Base-by-base conservation (phyloP, 495 filamentous ascomycete genomes). In the Hypoxylon cercidicola region DNA sequence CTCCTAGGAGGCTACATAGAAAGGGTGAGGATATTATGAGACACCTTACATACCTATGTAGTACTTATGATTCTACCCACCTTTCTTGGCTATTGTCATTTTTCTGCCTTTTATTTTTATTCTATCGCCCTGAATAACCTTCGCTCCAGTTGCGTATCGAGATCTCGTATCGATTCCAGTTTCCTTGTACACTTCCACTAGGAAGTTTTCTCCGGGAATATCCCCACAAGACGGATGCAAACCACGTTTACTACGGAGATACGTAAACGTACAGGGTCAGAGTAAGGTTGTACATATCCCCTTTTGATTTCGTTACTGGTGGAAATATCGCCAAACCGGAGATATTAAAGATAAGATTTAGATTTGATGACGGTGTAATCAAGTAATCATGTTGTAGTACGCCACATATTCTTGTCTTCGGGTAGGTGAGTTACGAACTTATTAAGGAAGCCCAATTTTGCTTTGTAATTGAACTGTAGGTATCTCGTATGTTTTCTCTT, bases 331-430 rank as follows among this genome's bases (percentile, higher is more conserved):
- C 19, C 64, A 60, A 68, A 55, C 49, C 43, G 55, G 64, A 51
- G 44, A 55, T 55, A 41, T 59, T 51, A 55, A n/a, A 68, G 50
- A 68, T 63, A 63, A 59, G 50, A 58, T 62, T 59, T 55, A 62
- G 32, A 35, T 55, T 13, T 45, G 37, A 59, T 68, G 59, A 68
- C 59, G 59, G 25, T 55, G 11, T 49, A 23, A 54, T 58, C 34
- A 23, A 21, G 34, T 23, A 48, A 46, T 55, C 43, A 61, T 61
- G 21, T 40, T 62, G 48, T 41, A 45, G 49, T 58, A 20, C 21
- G 15, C n/a, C 37, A 16, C 34, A 37, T 45, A 35, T 64, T 30
- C 23, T 34, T 19, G 16, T 53, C 15, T 40, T 60, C 8, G 46
- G 40, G 44, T 34, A 18, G 21, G 32, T 16, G 30, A 32, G 30